Evolutionary conservation across 352 stramenopile genomes (phyloP), one percentile per base, ranked within the genome.

Genomic region (Stramenopiles sp.): DNA sequence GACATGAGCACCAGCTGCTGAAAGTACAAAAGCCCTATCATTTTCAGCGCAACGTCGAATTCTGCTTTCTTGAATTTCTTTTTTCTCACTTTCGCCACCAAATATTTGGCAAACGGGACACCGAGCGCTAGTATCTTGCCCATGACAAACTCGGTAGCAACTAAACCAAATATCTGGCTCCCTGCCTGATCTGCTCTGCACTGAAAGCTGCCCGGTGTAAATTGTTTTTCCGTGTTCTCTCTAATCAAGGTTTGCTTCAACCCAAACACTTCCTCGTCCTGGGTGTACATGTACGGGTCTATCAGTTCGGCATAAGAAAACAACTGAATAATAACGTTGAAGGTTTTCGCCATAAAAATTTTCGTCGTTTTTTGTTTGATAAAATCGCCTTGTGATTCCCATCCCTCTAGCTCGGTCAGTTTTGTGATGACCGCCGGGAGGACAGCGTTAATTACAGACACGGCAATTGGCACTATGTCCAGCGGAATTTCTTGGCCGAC

Each of bases 281-380:
- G 80, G 0, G 84, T 86, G 33, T 87, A 79, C 68, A 91, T 37
- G 34, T 84, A 84, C 18, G 86, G 86, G 25, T 90, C 82, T 1
- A 90, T 71, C 2, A 91, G 78, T 32, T 89, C 76, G 30, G 80
- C 79, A 75, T 87, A 89, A 31, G 86, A 90, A 74, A 85, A 84
- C 32, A 91, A 49, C 75, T 91, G 86, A 68, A 91, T 89, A 12
- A 89, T 43, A 0, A 88, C 84, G 71, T 91, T 91, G 18, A 91
- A 79, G 32, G 88, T 84, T 77, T 91, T 90, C n/a, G 86, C 84
- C 49, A 91, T 49, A 69, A 89, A 91, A 48, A 91, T 69, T 0
- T 85, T 83, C 32, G 83, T 89, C 36, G 90, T 82, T 84, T 89
- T 89, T 2, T 84, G 83, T 77, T 91, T 90, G 79, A 89, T 89